phyloP scores from a whole-genome alignment of 2,329 filamentous ascomycete genomes.

The Talaromyces verruculosus region DNA sequence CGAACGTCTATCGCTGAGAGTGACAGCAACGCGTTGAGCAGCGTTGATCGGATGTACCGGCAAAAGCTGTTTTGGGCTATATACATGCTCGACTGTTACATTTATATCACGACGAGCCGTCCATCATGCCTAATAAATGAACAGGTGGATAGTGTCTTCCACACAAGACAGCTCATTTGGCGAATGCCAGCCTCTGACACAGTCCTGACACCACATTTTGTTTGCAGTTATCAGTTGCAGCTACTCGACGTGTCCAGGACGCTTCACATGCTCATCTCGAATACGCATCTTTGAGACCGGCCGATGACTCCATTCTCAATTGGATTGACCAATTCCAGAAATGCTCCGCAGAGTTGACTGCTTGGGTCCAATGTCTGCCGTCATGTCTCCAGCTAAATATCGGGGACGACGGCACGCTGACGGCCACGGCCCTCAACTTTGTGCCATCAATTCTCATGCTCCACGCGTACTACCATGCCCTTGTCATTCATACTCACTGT shows the following conservation, averaged over 20 bases:
- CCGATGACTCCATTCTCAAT: not conserved
- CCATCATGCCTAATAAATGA: not conserved
- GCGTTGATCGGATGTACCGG: not conserved
- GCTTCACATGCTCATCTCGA: not conserved
- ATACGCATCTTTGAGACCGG: not conserved
- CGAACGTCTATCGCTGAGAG: not conserved
- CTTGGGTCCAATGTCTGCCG: not conserved
- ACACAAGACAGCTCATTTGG: not conserved
- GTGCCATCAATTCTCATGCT: not conserved
- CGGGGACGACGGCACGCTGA: not conserved
- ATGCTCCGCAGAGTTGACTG: not conserved
- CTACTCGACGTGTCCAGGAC: not conserved
- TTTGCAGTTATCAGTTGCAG: not conserved
- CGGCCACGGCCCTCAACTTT: not conserved
- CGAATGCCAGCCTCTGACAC: not conserved
- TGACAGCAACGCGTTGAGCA: not conserved
- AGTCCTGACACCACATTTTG: not conserved
- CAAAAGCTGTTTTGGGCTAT: not conserved
- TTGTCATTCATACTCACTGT: not conserved
- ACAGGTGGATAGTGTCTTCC: not conserved
- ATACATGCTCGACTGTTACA: not conserved
- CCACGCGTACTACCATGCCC: not conserved
- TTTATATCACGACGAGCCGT: not conserved
- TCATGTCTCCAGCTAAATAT: not conserved
- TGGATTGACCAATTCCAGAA: not conserved